These are phyloP conservation scores for Aspergillus caelatus DNA, from an alignment of 2,329 filamentous ascomycete genomes.

Conservation along the genomic window DNA sequence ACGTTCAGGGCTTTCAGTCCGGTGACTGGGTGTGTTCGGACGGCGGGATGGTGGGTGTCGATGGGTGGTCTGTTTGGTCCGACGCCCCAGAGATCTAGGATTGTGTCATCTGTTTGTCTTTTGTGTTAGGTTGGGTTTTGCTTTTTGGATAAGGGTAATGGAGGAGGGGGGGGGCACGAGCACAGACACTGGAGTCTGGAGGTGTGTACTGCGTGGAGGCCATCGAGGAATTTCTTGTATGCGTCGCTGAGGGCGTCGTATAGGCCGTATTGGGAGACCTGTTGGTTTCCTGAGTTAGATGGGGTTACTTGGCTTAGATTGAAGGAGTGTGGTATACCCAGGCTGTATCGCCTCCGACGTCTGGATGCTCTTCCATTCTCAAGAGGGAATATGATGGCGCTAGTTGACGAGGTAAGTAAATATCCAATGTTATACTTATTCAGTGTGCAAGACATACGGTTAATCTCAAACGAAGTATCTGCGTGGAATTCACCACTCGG, in stretches of 20 bases:
- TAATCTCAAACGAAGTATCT: conserved; percentile 56
- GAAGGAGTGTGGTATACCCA: conserved; percentile 36
- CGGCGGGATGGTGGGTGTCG: conserved; percentile 53
- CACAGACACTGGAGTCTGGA: conserved; percentile 26
- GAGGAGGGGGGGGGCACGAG: no score
- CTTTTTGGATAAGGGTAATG: not conserved
- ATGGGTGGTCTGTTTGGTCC: conserved; percentile 50
- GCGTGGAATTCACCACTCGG: conserved; percentile 52
- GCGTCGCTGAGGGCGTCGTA: conserved; percentile 35
- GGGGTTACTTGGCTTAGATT: not conserved
- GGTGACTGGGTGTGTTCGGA: conserved; percentile 54
- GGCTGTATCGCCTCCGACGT: conserved; percentile 52
- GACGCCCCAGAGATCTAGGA: conserved; percentile 48
- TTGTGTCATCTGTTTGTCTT: conserved; percentile 43
- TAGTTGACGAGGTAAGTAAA: conserved; percentile 8
- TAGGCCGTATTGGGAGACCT: conserved; percentile 40
- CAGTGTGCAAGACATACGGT: conserved; percentile 33
- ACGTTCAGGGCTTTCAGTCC: conserved; percentile 52
- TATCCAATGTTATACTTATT: not conserved
- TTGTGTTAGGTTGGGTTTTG: not conserved
- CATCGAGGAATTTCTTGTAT: conserved; percentile 48
- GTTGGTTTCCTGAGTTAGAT: not conserved
- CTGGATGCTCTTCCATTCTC: conserved; percentile 55
- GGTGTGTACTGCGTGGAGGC: conserved; percentile 51
- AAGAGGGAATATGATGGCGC: conserved; percentile 55